A percentile compares a stretch with the other conserved stretches of the same genome.
Evolutionary conservation across 1,284 basidiomycete species (phyloP).

Genomic region (Phaffia rhodozyma): DNA sequence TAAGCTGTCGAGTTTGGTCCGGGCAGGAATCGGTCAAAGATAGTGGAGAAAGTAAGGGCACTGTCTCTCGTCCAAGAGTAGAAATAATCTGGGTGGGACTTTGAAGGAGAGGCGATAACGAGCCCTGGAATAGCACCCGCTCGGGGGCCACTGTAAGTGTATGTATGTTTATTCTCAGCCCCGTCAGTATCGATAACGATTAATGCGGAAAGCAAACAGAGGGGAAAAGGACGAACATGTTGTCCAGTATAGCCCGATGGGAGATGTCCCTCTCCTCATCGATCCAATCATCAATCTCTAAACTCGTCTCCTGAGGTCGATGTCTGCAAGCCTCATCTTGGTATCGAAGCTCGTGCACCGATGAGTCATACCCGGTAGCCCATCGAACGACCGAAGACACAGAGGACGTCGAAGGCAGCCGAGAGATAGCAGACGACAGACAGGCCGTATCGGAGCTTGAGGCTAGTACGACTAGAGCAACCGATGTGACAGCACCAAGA

Average conservation of each 20-base stretch:
- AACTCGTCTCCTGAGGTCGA: neutral
- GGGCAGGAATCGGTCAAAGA: slow-evolving; percentile 28
- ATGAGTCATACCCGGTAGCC: too few species aligned
- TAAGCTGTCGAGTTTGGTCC: slow-evolving; percentile 4
- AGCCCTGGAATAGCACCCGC: slow-evolving; percentile 33
- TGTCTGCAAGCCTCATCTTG: too few species aligned
- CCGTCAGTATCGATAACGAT: neutral
- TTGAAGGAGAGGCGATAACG: slow-evolving; percentile 36
- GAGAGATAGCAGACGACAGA: too few species aligned
- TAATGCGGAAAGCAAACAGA: neutral
- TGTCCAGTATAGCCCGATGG: slow-evolving; percentile 24
- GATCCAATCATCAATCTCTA: slow-evolving; percentile 15
- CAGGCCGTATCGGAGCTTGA: too few species aligned
- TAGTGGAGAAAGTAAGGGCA: slow-evolving; percentile 31
- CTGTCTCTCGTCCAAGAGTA: slow-evolving; percentile 40
- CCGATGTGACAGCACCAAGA: too few species aligned
- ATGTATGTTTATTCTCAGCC: too few species aligned
- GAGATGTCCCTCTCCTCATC: slow-evolving; percentile 11
- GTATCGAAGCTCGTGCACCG: too few species aligned
- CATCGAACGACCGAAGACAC: too few species aligned
- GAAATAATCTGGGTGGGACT: slow-evolving; percentile 38
- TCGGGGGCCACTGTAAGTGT: slow-evolving; percentile 23
- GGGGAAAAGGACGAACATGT: slow-evolving; percentile 16
- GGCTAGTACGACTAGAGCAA: too few species aligned
- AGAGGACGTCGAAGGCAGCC: too few species aligned